Evolutionary conservation across 2,329 filamentous ascomycete species (phyloP), one percentile per base, ranked within the genome.

Genomic region (Didymella sp.): DNA sequence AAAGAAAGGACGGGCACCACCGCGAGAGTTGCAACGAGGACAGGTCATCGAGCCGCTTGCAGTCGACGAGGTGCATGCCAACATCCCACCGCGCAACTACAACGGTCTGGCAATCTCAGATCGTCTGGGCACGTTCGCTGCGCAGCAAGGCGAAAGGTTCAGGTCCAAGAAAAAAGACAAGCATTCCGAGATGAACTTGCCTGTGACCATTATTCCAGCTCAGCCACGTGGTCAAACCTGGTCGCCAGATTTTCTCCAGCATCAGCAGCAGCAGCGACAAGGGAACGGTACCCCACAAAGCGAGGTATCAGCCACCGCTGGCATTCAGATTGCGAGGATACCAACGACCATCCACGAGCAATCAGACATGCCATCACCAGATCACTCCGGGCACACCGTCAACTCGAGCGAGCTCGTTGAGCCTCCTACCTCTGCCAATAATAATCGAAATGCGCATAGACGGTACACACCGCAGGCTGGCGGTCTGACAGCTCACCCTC

Each of bases 171-270:
- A 65, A 62, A 69, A 65, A 44, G 72, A 48, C 28, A 66, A 70
- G 17, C 66, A 71, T 38, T 63, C 72, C 3, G 77, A 81, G 19
- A 68, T 70, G 6, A 75, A 81, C 19, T 64, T 86, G 12, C 84
- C 84, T 2, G 80, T 87, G 19, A 88, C 84, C 0, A 79, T 88
- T 27, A 86, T 88, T 47, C 86, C 85, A 3, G 84, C 85, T 4
- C 83, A 85, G 58, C 81, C 81, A 22, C 78, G 82, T 35, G 81
- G 82, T 31, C 76, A 84, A 42, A 82, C 82, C 6, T 86, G 84
- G 82, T 84, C 80, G 38, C 82, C 84, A 2, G 71, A 74, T 37
- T 70, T 71, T 15, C 58, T 72, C 11, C 58, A 62, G n/a, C 64
- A 64, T 6, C 41, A 52, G 27, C 60, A 68, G 41, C 65, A 66